Evolutionary conservation across 2,329 filamentous ascomycete genomes (phyloP).

Genomic region (Alternaria viburni): DNA sequence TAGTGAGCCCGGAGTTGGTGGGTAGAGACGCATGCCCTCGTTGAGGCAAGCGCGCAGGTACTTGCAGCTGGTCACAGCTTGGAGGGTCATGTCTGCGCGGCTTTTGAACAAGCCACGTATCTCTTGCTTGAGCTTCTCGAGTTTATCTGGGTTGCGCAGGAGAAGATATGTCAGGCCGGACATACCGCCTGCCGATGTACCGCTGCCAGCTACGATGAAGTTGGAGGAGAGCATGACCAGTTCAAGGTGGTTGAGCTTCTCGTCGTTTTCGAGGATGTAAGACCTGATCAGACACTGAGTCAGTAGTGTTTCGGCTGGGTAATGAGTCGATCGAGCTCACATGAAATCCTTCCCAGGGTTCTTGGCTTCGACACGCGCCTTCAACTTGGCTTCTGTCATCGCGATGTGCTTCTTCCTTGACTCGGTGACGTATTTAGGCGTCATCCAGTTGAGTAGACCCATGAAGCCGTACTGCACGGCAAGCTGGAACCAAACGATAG

Average conservation of each 20-base stretch:
- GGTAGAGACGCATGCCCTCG: conserved; percentile 22
- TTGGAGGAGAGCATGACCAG: conserved; percentile 13
- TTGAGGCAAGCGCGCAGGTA: conserved; percentile 26
- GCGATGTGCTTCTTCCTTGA: conserved; percentile 12
- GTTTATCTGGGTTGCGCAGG: conserved; percentile 12
- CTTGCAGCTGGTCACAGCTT: conserved; percentile 2
- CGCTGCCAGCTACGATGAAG: conserved; percentile 36
- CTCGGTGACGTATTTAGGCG: conserved; percentile 3
- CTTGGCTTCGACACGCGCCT: conserved; percentile 4
- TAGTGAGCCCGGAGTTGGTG: conserved; percentile 18
- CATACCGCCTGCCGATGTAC: conserved; percentile 27
- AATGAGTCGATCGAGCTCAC: neutral
- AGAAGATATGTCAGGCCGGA: conserved; percentile 10
- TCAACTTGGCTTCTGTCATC: conserved; percentile 10
- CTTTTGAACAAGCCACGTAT: conserved; percentile 9
- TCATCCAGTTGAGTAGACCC: conserved; percentile 8
- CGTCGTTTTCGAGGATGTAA: conserved; percentile 8
- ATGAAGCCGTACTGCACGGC: conserved; percentile 9
- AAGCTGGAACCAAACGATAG: conserved; percentile 13
- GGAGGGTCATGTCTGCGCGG: conserved; percentile 17
- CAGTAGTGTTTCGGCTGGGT: neutral
- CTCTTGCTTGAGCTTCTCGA: conserved; percentile 18
- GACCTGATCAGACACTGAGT: neutral
- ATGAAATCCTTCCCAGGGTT: conserved; percentile 11
- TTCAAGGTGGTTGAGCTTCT: conserved; percentile 12